These are phyloP conservation scores for Lentinula sp. DNA, from an alignment of 768 basidiomycete genomes.

Conservation along the genomic window DNA sequence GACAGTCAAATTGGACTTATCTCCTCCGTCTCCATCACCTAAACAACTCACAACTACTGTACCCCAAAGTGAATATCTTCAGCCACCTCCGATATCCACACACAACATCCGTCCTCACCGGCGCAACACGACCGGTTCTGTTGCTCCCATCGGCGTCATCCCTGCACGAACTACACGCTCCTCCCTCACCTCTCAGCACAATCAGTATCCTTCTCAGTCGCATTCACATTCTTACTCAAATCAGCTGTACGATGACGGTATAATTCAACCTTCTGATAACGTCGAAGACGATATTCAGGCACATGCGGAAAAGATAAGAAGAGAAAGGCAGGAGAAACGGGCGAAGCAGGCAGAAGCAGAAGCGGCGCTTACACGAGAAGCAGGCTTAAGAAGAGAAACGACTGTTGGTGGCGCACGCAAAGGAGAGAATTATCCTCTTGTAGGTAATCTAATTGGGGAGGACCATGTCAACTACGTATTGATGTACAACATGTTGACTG, in stretches of 20 bases:
- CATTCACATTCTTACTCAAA: neutral
- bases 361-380: slow-evolving; percentile 41
- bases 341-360: slow-evolving; percentile 59
- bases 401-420: slow-evolving; percentile 9
- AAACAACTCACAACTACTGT: slow-evolving; percentile 12
- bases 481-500: slow-evolving; percentile 99
- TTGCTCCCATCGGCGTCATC: slow-evolving; percentile 14
- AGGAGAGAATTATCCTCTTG: slow-evolving; percentile 57
- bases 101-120: slow-evolving; percentile 36
- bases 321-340: slow-evolving; percentile 70
- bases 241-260: slow-evolving; percentile 14
- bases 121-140: slow-evolving; percentile 68
- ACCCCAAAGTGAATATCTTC: slow-evolving; percentile 36
- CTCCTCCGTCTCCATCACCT: slow-evolving; percentile 10
- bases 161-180: slow-evolving; percentile 15
- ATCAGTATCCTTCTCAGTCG: slow-evolving; percentile 25
- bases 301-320: slow-evolving; percentile 83
- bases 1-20: neutral
- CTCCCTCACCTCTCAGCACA: slow-evolving; percentile 22
- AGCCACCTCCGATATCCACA: slow-evolving; percentile 33
- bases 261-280: slow-evolving; percentile 35
- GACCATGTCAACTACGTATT: slow-evolving; percentile 98
- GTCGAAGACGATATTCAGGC: slow-evolving; percentile 78
- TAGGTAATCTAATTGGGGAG: slow-evolving; percentile 97
- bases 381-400: slow-evolving; percentile 11